Percentiles rank a stretch among this genome's conserved stretches.
These are phyloP conservation scores for Schizopora paradoxa DNA, from an alignment of 1,284 basidiomycete genomes.

Conservation along the genomic window DNA sequence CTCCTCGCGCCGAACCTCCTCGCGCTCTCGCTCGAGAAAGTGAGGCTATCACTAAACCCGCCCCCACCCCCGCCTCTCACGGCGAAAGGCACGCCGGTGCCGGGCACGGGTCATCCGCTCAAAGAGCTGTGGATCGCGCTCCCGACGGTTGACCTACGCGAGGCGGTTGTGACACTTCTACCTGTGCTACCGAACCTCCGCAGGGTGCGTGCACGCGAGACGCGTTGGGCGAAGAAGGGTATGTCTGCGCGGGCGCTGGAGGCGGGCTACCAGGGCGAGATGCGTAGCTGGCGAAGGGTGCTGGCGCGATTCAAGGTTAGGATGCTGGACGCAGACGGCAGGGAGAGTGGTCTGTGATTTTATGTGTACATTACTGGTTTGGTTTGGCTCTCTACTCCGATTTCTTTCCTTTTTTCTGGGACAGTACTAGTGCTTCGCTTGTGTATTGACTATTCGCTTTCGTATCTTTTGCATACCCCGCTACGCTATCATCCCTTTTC, in stretches of 20 bases:
- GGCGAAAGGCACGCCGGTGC: constrained; percentile 10
- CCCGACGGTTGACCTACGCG: constrained; percentile 53
- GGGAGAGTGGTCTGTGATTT: no score
- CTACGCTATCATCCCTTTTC: no score
- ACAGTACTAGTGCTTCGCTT: no score
- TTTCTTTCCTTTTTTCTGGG: no score
- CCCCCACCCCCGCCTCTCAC: constrained; percentile 23
- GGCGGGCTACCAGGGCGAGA: constrained; percentile 72
- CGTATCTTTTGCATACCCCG: no score
- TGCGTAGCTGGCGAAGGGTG: constrained; percentile 62
- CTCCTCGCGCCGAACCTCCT: constrained; percentile 50
- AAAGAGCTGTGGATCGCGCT: constrained; percentile 67
- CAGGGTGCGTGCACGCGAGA: constrained; percentile 57
- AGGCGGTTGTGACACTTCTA: constrained; percentile 47
- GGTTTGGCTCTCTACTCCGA: no score
- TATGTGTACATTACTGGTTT: no score
- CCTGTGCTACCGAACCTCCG: constrained; percentile 50
- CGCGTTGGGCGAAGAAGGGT: constrained; percentile 65
- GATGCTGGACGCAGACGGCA: constrained; percentile 55
- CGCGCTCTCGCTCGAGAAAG: constrained; percentile 58
- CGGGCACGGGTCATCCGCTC: constrained; percentile 39
- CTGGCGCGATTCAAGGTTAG: constrained; percentile 50
- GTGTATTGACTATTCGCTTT: no score
- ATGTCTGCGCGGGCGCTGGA: constrained; percentile 58
- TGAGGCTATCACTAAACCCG: constrained; percentile 26